Evolutionary conservation across 2,329 filamentous ascomycete genomes (phyloP), one percentile per base, ranked within the genome.

Genomic region (Simplicillium sp.): DNA sequence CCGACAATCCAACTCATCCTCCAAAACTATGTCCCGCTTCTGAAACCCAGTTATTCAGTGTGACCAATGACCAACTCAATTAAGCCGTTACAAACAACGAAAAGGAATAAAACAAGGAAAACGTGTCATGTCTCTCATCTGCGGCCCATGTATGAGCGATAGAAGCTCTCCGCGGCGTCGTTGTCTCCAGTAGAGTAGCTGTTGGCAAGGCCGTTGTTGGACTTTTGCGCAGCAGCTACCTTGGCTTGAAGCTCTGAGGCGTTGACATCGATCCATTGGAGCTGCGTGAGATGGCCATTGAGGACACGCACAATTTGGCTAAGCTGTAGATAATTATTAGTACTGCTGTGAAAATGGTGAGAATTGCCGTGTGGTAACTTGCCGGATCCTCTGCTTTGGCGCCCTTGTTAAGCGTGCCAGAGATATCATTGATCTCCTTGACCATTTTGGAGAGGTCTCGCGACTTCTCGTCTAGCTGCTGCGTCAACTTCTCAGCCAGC

Each of bases 381-480:
- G 92, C 87, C 50, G 86, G 86, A 64, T 92, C 87, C 59, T 92
- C 86, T 20, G 86, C 77, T 64, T 94, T 94, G 63, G 76, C 83
- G 44, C 84, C 87, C 73, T 94, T 95, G 72, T 80, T 90, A 49
- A 98, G 68, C 17, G 82, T 87, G 41, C 85, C 77, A n/a, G 87
- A 92, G 46, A 94, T 90, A 51, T 82, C 80, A 59, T 98, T 98
- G 58, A 98, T 94, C 64, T 97, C 92, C 58, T 94, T 89, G 52
- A 98, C 94, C 88, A 98, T 97, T 65, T 87, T 90, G 37, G 80
- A 81, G 47, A 98, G 71, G 57, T 95, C 88, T 58, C 87, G 86
- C 56, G 87, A 88, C 79, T 97, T 94, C 52, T 94, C 88, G 43
- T 94, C 89, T 48, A 98, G 71, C 49, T 87, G 80, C 57, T 94